A percentile compares a stretch with the other conserved stretches of the same genome.
Evolutionary conservation across 1,284 basidiomycete species (phyloP).

Genomic region (Ustilago loliicola): DNA sequence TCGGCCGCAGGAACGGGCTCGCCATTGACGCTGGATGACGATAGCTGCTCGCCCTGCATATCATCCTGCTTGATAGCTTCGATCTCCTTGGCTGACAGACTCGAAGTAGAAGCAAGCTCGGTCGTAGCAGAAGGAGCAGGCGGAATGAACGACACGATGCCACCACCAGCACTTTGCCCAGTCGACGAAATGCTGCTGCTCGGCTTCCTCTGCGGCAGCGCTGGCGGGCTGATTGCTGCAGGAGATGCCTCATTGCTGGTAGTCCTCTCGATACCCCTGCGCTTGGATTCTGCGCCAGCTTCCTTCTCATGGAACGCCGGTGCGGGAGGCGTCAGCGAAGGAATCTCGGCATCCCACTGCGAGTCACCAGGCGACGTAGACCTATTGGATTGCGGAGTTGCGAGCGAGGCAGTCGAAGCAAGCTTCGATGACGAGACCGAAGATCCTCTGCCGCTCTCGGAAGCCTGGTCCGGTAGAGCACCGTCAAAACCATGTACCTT

Average conservation of each 20-base stretch:
- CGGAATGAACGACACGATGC: slow-evolving; percentile 48
- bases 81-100: slow-evolving; percentile 12
- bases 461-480: slow-evolving; percentile 10
- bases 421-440: slow-evolving; percentile 20
- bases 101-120: slow-evolving; percentile 25
- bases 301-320: slow-evolving; percentile 42
- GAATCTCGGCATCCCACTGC: slow-evolving; percentile 48
- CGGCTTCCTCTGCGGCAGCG: slow-evolving; percentile 27
- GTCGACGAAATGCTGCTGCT: slow-evolving; percentile 46
- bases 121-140: slow-evolving; percentile 45
- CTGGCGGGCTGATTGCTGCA: slow-evolving; percentile 3
- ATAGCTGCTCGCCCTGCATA: neutral
- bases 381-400: slow-evolving; percentile 7
- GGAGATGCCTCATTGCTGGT: slow-evolving; percentile 19
- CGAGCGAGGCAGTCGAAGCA: slow-evolving; percentile 11
- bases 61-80: slow-evolving; percentile 6
- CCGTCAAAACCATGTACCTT: slow-evolving; percentile 40
- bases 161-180: slow-evolving; percentile 32
- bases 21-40: neutral
- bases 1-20: neutral
- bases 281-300: slow-evolving; percentile 21
- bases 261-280: slow-evolving; percentile 24
- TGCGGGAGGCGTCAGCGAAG: slow-evolving; percentile 44
- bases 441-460: slow-evolving; percentile 8
- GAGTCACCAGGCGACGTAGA: slow-evolving; percentile 24